These are phyloP conservation scores for Dendryphion nanum DNA, from an alignment of 2,329 filamentous ascomycete species.

Conservation along the genomic window DNA sequence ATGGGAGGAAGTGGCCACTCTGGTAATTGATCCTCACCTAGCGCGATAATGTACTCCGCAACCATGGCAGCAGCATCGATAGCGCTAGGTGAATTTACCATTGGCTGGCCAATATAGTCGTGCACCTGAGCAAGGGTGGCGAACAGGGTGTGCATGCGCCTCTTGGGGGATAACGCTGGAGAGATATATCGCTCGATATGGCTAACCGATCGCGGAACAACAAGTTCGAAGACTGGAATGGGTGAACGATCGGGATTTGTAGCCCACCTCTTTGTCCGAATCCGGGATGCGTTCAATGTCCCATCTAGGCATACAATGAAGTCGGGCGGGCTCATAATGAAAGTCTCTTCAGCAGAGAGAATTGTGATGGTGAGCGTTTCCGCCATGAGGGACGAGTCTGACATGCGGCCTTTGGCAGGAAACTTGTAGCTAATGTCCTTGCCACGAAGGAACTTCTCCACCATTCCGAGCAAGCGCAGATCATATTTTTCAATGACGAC, in stretches of 20 bases:
- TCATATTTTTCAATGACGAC: constrained; percentile 24
- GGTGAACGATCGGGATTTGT: constrained; percentile 12
- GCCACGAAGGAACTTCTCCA: constrained; percentile 16
- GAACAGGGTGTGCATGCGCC: constrained; percentile 37
- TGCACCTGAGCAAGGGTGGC: constrained; percentile 35
- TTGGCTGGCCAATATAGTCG: constrained; percentile 29
- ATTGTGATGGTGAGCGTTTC: constrained; percentile 35
- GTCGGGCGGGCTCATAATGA: constrained; percentile 27
- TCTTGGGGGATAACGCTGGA: constrained; percentile 10
- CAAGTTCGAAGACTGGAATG: constrained; percentile 38
- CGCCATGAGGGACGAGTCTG: constrained; percentile 7
- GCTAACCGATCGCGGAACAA: constrained; percentile 43
- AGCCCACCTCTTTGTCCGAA: constrained; percentile 26
- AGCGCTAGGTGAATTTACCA: constrained; percentile 26
- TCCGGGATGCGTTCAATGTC: constrained; percentile 19
- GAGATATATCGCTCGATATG: constrained; percentile 45
- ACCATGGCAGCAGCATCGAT: constrained; percentile 23
- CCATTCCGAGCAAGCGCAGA: constrained; percentile 21
- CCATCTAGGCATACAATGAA: constrained; percentile 44
- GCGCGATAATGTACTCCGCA: constrained; percentile 20
- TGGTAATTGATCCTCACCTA: constrained; percentile 2
- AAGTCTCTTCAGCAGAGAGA: constrained; percentile 22
- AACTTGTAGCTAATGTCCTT: constrained; percentile 22
- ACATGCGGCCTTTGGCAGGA: constrained; percentile 16
- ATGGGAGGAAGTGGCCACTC: constrained; percentile 33